Evolutionary conservation across 2,329 filamentous ascomycete genomes (phyloP).

Genomic region (Zymoseptoria passerinii): DNA sequence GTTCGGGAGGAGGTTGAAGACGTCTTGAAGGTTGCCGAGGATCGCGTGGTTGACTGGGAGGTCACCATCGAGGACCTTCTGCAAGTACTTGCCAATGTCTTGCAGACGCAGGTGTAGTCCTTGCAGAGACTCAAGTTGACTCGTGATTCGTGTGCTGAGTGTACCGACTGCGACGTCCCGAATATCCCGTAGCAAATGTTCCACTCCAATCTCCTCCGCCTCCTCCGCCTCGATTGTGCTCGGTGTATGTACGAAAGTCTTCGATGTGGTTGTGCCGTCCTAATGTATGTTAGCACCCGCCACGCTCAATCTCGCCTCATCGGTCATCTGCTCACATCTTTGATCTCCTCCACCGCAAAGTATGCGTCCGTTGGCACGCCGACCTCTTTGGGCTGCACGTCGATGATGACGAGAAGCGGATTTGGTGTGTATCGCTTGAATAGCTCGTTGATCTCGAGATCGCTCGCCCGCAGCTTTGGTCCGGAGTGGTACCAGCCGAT

Average conservation of each 20-base stretch:
- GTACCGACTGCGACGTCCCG: constrained; percentile 96
- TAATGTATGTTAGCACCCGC: constrained; percentile 34
- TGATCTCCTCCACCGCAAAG: constrained; percentile 98
- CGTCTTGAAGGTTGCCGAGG: constrained; percentile 94
- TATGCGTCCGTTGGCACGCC: constrained; percentile 97
- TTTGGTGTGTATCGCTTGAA: constrained; percentile 99
- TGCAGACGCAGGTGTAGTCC: constrained; percentile 88
- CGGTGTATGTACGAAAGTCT: constrained; percentile 96
- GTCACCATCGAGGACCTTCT: constrained; percentile 88
- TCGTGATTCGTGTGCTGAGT: constrained; percentile 91
- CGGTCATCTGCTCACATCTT: constrained; percentile 59
- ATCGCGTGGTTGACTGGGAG: constrained; percentile 96
- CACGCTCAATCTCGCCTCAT: neutral
- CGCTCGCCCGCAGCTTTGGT: constrained; percentile 89
- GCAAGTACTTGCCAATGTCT: constrained; percentile 90
- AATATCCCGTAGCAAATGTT: constrained; percentile 95
- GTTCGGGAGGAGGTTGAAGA: constrained; percentile 97
- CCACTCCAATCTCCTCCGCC: constrained; percentile 96
- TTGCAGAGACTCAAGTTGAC: constrained; percentile 94
- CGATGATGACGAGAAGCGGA: constrained; percentile 91
- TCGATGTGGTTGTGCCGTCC: constrained; percentile 94
- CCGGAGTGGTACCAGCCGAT: constrained; percentile 99
- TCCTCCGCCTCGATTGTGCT: constrained; percentile 98
- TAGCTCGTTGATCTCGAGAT: constrained; percentile 97
- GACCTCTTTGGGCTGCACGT: constrained; percentile 95